Percentiles rank a stretch among this genome's conserved stretches.
phyloP scores from a whole-genome alignment of 2,329 filamentous ascomycete genomes.

The Aspergillaceae sp. region DNA sequence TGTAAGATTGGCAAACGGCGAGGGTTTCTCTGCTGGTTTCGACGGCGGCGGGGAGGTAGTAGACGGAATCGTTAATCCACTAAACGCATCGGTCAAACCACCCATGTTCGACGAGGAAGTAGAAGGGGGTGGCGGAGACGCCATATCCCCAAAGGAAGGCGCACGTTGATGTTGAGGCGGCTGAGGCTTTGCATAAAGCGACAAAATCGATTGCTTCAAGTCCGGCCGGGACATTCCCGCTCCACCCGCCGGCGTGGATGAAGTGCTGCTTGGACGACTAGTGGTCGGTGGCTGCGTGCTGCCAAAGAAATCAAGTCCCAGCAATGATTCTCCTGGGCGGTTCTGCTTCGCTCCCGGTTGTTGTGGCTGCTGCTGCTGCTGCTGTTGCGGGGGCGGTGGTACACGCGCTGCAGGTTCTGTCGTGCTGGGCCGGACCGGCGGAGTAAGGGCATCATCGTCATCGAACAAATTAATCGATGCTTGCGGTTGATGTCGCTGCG shows the following conservation, averaged over 20 bases:
- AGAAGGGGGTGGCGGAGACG: slow-evolving; percentile 40
- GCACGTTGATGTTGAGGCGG: slow-evolving; percentile 51
- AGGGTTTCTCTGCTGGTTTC: slow-evolving; percentile 44
- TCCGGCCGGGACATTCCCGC: slow-evolving; percentile 72
- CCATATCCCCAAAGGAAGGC: slow-evolving; percentile 61
- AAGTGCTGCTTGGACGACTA: slow-evolving; percentile 69
- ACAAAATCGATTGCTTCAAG: slow-evolving; percentile 93
- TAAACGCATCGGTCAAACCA: slow-evolving; percentile 74
- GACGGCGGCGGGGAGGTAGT: slow-evolving; percentile 31
- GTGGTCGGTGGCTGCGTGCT: slow-evolving; percentile 60
- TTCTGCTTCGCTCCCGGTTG: slow-evolving; percentile 49
- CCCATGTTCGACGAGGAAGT: slow-evolving; percentile 39
- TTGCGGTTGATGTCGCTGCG: slow-evolving; percentile 28
- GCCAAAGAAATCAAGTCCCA: slow-evolving; percentile 89
- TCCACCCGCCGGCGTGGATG: slow-evolving; percentile 50
- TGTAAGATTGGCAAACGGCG: slow-evolving; percentile 56
- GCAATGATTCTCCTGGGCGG: slow-evolving; percentile 72
- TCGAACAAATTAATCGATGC: slow-evolving; percentile 70
- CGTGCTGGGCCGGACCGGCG: slow-evolving; percentile 61
- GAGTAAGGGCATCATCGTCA: slow-evolving; percentile 55
- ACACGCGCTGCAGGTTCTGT: slow-evolving; percentile 55
- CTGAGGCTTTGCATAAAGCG: slow-evolving; percentile 82
- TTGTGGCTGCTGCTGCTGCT: slow-evolving; percentile 13
- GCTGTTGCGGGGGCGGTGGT: slow-evolving; percentile 54
- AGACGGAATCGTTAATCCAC: slow-evolving; percentile 55